A percentile compares a stretch with the other conserved stretches of the same genome.
These are phyloP conservation scores for Cladorrhinum sp. DNA, from an alignment of 2,329 filamentous ascomycete genomes.

Conservation along the genomic window DNA sequence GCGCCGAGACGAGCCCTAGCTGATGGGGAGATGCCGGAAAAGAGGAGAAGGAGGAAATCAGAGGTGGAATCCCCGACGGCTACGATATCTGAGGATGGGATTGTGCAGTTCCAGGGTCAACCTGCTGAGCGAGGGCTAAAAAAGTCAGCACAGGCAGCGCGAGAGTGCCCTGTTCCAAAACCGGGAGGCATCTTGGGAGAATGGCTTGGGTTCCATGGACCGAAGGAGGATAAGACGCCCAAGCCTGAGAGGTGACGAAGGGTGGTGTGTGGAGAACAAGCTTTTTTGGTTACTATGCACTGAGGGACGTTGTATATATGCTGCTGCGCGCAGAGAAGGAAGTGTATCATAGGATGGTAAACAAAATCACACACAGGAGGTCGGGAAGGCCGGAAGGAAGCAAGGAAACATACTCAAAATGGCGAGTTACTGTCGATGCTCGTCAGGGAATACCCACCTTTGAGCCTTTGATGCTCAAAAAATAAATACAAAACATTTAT, in stretches of 20 bases:
- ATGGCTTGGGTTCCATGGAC: constrained; percentile 57
- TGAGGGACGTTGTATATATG: background rate
- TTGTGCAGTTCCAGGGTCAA: constrained; percentile 16
- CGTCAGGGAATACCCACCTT: no score
- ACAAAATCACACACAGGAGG: no score
- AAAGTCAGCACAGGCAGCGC: constrained; percentile 41
- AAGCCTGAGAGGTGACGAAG: background rate
- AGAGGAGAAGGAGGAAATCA: constrained; percentile 42
- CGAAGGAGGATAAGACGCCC: background rate
- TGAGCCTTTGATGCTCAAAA: no score
- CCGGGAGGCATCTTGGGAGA: constrained; percentile 62
- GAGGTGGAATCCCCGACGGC: constrained; percentile 14
- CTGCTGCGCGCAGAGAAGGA: background rate
- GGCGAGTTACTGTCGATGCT: no score
- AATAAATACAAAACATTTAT: no score
- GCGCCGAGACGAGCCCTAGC: constrained; percentile 72
- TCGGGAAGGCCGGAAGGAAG: no score
- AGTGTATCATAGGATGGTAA: no score
- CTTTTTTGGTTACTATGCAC: background rate
- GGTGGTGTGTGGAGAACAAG: background rate
- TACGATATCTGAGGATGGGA: constrained; percentile 24
- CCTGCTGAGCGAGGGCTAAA: constrained; percentile 37
- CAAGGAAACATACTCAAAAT: no score
- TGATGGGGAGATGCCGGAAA: constrained; percentile 57
- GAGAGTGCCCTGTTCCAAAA: constrained; percentile 92